Evolutionary conservation across 106 monocot genomes (phyloP), one percentile per base, ranked within the genome.

Genomic region (Alisma plantagoaquatica): DNA sequence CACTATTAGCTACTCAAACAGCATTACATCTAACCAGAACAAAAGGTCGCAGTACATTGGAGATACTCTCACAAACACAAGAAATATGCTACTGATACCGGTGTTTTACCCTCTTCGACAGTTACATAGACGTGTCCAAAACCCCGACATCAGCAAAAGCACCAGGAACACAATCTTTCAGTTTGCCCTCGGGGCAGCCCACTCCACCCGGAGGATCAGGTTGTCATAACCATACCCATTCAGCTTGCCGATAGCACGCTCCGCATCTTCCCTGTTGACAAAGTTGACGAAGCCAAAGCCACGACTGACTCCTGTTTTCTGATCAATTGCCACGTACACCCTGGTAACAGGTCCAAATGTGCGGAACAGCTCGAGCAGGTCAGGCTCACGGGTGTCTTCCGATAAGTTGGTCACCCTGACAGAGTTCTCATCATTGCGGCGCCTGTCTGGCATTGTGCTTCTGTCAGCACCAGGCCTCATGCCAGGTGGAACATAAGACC

Each of bases 151-250:
- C n/a, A n/a, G n/a, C n/a, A n/a, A n/a, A n/a, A n/a, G n/a, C n/a
- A n/a, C n/a, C n/a, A n/a, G n/a, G n/a, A n/a, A n/a, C n/a, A n/a
- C n/a, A n/a, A n/a, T n/a, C n/a, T n/a, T 49, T 73, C 29, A 85
- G 29, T 77, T 85, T 12, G 81, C 72, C 67, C 92, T 62, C n/a
- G 92, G 82, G 1, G 82, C 75, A 0, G 92, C 92, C 92, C 92
- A 92, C 54, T 92, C 92, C 31, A 92, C 92, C 27, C 82, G 57
- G 4, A 92, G 73, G 43, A 92, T 92, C 24, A 92, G 82, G 46
- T 87, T 92, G 61, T 92, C 92, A 38, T 92, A 92, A 11, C 92
- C 92, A 76, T 92, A 92, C 0, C 92, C 92, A 55, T 92, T 92
- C 11, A 92, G 86, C 70, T 92, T 92, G 51, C 71, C 80, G 32